Base-by-base conservation (phyloP, 345 rosid genomes). In the Hypericum androsaemum region DNA sequence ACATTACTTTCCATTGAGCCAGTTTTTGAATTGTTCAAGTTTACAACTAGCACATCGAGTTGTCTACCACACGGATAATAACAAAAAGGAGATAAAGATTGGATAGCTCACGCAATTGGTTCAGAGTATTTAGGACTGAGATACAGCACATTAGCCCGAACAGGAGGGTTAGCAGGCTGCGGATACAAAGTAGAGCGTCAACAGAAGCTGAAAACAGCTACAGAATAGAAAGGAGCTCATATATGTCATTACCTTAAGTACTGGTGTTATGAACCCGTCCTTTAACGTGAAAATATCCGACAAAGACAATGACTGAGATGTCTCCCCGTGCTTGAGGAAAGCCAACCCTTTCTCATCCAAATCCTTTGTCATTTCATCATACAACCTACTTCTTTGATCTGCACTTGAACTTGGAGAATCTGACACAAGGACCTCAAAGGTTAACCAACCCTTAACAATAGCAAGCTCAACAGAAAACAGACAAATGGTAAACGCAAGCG, bases 81-180 rank as follows among this genome's bases (percentile, higher is more conserved):
- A 43, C 12, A 47, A 35, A 52, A 57, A 12, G 38, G 62, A 39
- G 5, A 71, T 72, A 35, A 12, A 61, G 56, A 46, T 57, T 28
- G 47, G 43, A 64, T 70, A 57, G 51, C 90, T 82, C 76, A 90
- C 98, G 81, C 72, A 74, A 90, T 82, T 22, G 75, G 89, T 39
- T 67, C 44, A 0, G 98, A 79, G 78, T 82, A 92, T 37, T 75
- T 54, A 35, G 88, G 60, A 68, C 73, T 80, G 56, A 92, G 67
- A 75, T 82, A 78, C 73, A 92, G 62, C 35, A 92, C 82, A 59
- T 76, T 84, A 57, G 98, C 95, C 50, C 98, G 75, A 41, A 90
- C 98, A 55, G 96, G 94, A 51, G 98, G 98, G 52, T 75, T 64
- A 36, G 86, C 98, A 15, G 69, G 89, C 96, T 86, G 62, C 52